Evolutionary conservation across 108 stramenopile species (phyloP).

Genomic region (Skeletonema grethae): DNA sequence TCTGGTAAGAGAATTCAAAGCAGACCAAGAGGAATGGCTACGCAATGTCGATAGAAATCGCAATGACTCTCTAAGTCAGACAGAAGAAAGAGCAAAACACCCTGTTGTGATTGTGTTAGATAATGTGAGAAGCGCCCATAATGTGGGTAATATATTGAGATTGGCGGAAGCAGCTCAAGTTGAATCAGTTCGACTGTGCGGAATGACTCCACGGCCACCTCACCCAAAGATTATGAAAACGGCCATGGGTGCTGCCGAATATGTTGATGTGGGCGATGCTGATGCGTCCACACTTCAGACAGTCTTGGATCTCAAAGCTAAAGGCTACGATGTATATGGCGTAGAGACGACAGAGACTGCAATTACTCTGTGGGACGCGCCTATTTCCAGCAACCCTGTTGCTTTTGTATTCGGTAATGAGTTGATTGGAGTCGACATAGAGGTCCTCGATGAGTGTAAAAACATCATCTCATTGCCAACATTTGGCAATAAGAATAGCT

Average conservation of each 20-base stretch:
- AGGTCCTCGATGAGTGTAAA: constrained; percentile 53
- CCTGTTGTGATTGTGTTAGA: constrained; percentile 55
- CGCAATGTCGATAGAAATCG: constrained; percentile 56
- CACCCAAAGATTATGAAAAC: constrained; percentile 59
- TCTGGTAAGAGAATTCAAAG: constrained; percentile 47
- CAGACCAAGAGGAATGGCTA: constrained; percentile 58
- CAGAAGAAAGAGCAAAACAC: constrained; percentile 11
- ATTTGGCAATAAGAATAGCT: constrained; percentile 58
- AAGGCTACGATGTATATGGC: constrained; percentile 44
- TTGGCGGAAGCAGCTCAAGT: constrained; percentile 52
- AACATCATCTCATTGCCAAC: constrained; percentile 53
- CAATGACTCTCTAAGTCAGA: constrained; percentile 9
- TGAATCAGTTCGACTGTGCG: constrained; percentile 51
- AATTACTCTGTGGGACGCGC: constrained; percentile 47
- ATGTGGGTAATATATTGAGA: constrained; percentile 60
- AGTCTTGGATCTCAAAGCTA: constrained; percentile 46
- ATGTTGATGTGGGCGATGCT: constrained; percentile 37
- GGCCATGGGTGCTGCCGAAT: constrained; percentile 58
- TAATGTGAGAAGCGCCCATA: constrained; percentile 57
- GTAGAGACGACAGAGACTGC: constrained; percentile 59
- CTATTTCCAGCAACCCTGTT: constrained; percentile 31
- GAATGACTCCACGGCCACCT: constrained; percentile 61
- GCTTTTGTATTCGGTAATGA: constrained; percentile 68
- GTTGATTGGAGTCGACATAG: constrained; percentile 54
- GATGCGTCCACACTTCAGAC: constrained; percentile 47